Evolutionary conservation across 2,329 filamentous ascomycete species (phyloP).

Genomic region (Aspergillus pseudoviridinutans): DNA sequence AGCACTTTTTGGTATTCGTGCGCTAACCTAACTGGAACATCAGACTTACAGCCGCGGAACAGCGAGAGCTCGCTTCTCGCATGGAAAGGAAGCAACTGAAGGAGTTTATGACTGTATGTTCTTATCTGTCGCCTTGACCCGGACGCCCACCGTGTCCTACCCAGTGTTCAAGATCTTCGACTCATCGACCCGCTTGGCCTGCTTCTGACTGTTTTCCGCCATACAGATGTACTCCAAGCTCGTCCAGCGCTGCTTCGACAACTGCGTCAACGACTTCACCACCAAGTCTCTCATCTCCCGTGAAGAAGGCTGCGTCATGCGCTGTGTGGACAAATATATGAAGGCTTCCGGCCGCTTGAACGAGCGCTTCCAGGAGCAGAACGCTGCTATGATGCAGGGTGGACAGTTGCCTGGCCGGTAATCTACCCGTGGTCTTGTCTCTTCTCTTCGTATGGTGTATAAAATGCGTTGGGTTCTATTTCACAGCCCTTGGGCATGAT

Average conservation of each 20-base stretch:
- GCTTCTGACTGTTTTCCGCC: neutral
- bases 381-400: constrained; percentile 62
- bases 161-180: neutral
- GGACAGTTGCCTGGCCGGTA: constrained; percentile 48
- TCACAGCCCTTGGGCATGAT: neutral
- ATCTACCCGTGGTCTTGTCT: constrained; percentile 5
- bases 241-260: constrained; percentile 74
- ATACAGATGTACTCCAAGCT: constrained; percentile 61
- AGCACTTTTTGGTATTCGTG: neutral
- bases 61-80: constrained; percentile 87
- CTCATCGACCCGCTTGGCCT: neutral
- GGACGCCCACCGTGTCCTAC: neutral
- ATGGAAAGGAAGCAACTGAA: constrained; percentile 99
- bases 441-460: neutral
- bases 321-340: constrained; percentile 95
- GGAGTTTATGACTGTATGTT: constrained; percentile 91
- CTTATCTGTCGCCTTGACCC: constrained; percentile 6
- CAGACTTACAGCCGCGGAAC: constrained; percentile 72
- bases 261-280: constrained; percentile 98
- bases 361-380: constrained; percentile 80
- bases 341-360: constrained; percentile 86
- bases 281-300: constrained; percentile 86
- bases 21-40: constrained; percentile 9
- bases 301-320: constrained; percentile 87
- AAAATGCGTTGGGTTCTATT: neutral